phyloP scores from a whole-genome alignment of 2,329 filamentous ascomycete genomes.

The Fonsecaea erecta region DNA sequence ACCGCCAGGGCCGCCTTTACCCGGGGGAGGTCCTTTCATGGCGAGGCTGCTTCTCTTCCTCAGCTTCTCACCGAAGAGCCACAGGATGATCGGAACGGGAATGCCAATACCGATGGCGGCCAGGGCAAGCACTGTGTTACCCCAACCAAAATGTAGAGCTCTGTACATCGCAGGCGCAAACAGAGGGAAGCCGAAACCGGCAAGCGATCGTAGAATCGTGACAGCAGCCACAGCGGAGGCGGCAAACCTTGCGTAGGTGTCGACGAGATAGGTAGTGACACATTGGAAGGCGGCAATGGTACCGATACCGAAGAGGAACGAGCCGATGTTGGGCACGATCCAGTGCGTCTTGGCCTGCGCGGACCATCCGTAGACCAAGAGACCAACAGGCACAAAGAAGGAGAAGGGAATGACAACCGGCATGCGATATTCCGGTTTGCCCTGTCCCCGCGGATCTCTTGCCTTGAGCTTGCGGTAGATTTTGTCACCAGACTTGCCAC shows the following conservation, averaged over 20 bases:
- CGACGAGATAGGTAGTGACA: slow-evolving; percentile 45
- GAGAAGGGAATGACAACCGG: slow-evolving; percentile 59
- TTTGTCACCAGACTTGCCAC: slow-evolving; percentile 51
- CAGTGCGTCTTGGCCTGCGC: slow-evolving; percentile 52
- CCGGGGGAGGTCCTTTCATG: slow-evolving; percentile 32
- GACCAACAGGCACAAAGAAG: slow-evolving; percentile 52
- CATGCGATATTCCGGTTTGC: slow-evolving; percentile 59
- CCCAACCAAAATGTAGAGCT: slow-evolving; percentile 46
- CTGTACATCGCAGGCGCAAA: slow-evolving; percentile 53
- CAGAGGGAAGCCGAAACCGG: slow-evolving; percentile 57
- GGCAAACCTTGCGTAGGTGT: slow-evolving; percentile 53
- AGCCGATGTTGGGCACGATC: slow-evolving; percentile 54
- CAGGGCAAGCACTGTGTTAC: slow-evolving; percentile 53
- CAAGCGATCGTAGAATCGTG: slow-evolving; percentile 53
- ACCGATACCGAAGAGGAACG: slow-evolving; percentile 51
- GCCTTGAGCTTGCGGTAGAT: slow-evolving; percentile 44
- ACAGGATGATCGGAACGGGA: slow-evolving; percentile 53
- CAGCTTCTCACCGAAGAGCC: slow-evolving; percentile 51
- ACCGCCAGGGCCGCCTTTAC: slow-evolving; percentile 29
- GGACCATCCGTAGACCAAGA: slow-evolving; percentile 59
- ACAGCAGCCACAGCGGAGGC: slow-evolving; percentile 55
- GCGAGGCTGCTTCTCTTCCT: slow-evolving; percentile 42
- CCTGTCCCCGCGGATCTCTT: slow-evolving; percentile 35
- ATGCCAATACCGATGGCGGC: slow-evolving; percentile 46
- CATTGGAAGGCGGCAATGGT: slow-evolving; percentile 39